phyloP scores from a whole-genome alignment of 129 eudicot species.

The Centella asiatica region DNA sequence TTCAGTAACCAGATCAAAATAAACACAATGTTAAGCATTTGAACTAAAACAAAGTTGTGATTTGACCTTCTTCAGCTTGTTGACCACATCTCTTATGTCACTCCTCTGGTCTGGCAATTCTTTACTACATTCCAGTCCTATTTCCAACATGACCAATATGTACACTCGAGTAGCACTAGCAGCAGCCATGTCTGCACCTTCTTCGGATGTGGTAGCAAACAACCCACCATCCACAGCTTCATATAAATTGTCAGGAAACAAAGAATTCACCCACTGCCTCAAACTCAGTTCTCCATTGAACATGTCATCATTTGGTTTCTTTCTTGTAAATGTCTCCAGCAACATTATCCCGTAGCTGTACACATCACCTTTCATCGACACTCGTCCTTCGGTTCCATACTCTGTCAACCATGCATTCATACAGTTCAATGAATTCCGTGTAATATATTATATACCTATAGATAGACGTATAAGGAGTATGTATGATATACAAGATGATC shows the following conservation, averaged over 20 bases:
- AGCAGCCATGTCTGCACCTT: background rate
- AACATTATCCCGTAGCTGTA: constrained; percentile 13
- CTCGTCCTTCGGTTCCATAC: constrained; percentile 13
- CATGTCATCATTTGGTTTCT: constrained; percentile 6
- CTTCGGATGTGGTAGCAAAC: background rate
- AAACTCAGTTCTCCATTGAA: constrained; percentile 3
- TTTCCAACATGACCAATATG: constrained; percentile 4
- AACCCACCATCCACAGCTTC: constrained; percentile 1
- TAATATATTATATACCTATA: background rate
- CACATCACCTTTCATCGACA: constrained; percentile 6
- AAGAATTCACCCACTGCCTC: constrained; percentile 12
- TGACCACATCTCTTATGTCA: constrained; percentile 9
- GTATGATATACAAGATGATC: too few species aligned
- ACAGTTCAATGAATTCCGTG: background rate
- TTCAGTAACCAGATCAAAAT: too few species aligned
- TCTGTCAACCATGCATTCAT: background rate
- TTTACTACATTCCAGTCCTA: constrained; percentile 5
- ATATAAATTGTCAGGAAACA: background rate
- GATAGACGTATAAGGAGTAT: too few species aligned
- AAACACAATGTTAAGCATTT: too few species aligned
- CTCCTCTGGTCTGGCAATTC: constrained; percentile 5
- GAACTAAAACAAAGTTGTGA: background rate
- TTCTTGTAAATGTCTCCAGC: constrained; percentile 1
- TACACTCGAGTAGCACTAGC: background rate
- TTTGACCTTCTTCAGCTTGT: constrained; percentile 9